Evolutionary conservation across 176 grass and related monocot genomes (phyloP).

Genomic region (Thinopyrum elongatum): DNA sequence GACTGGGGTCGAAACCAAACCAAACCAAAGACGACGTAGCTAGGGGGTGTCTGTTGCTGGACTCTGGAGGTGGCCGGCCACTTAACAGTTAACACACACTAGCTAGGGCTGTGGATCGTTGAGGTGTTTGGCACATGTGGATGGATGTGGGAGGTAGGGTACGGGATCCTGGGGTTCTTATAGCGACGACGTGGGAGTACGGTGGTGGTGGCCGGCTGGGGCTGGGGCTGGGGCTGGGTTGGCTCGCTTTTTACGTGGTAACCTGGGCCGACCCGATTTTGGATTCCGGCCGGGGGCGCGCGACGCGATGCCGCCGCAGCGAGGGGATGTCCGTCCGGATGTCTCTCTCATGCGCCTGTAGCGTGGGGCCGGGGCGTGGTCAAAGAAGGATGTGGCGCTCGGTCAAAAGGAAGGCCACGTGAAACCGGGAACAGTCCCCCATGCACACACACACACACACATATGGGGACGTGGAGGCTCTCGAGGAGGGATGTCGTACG

Average conservation of each 20-base stretch:
- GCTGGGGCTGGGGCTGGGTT: too few species aligned
- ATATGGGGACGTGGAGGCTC: constrained; percentile 27
- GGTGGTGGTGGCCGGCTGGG: background rate
- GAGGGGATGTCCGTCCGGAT: constrained; percentile 8
- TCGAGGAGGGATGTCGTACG: too few species aligned
- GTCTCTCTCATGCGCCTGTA: background rate
- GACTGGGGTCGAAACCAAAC: constrained; percentile 13
- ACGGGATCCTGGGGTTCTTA: constrained; percentile 45
- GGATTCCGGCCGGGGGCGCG: constrained; percentile 35
- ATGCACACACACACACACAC: constrained; percentile 26
- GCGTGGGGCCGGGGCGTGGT: constrained; percentile 2
- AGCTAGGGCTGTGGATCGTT: constrained; percentile 18
- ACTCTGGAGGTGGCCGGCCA: constrained; percentile 19
- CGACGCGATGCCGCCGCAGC: constrained; percentile 24
- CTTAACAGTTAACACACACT: background rate
- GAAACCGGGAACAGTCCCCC: constrained; percentile 87
- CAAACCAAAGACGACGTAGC: constrained; percentile 13
- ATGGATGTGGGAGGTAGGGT: constrained; percentile 38
- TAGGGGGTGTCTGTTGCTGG: constrained; percentile 42
- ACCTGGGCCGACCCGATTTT: constrained; percentile 27
- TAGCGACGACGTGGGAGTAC: constrained; percentile 47
- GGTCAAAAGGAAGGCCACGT: constrained; percentile 98
- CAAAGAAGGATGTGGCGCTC: constrained; percentile 47
- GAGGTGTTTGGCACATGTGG: background rate
- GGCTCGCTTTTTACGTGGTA: constrained; percentile 30